A percentile compares a stretch with the other conserved stretches of the same genome.
These are phyloP conservation scores for Penicillium fuscoglaucum DNA, from an alignment of 2,329 filamentous ascomycete species.

Conservation along the genomic window DNA sequence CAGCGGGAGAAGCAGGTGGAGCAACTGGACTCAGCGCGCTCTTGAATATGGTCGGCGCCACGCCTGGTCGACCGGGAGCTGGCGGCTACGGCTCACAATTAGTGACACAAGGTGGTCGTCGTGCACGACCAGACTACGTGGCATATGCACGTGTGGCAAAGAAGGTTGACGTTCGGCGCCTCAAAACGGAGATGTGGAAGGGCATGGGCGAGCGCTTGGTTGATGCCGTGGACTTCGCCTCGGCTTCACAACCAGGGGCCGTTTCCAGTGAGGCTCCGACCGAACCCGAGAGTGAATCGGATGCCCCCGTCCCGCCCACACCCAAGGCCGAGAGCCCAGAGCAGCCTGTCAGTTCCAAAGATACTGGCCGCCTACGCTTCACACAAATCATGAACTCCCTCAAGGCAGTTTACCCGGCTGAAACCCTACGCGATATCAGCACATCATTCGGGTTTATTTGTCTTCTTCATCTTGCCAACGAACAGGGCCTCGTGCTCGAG, in stretches of 20 bases:
- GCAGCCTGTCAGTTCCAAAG: constrained; percentile 38
- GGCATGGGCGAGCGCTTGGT: constrained; percentile 56
- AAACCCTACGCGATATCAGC: constrained; percentile 88
- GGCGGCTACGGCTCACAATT: constrained; percentile 63
- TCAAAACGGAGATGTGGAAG: constrained; percentile 67
- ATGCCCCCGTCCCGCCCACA: constrained; percentile 37
- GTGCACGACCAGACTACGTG: constrained; percentile 64
- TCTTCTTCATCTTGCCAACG: constrained; percentile 85
- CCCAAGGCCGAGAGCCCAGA: constrained; percentile 32
- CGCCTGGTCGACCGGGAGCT: constrained; percentile 36
- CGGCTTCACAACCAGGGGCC: constrained; percentile 29
- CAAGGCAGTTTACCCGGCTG: constrained; percentile 79
- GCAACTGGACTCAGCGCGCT: constrained; percentile 42
- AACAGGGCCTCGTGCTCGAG: constrained; percentile 80
- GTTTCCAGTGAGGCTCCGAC: constrained; percentile 22
- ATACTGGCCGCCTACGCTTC: constrained; percentile 69
- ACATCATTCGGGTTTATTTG: constrained; percentile 94
- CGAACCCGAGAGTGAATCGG: constrained; percentile 28
- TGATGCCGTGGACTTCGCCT: constrained; percentile 36
- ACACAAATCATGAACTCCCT: constrained; percentile 89
- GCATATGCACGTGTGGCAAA: constrained; percentile 66
- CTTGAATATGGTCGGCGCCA: constrained; percentile 42
- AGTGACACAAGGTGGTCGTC: constrained; percentile 59
- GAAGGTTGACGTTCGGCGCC: constrained; percentile 64
- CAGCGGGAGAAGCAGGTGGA: constrained; percentile 36